Conservation (phyloP, 1,284 basidiomycete species). For the Peniophora sp. region DNA sequence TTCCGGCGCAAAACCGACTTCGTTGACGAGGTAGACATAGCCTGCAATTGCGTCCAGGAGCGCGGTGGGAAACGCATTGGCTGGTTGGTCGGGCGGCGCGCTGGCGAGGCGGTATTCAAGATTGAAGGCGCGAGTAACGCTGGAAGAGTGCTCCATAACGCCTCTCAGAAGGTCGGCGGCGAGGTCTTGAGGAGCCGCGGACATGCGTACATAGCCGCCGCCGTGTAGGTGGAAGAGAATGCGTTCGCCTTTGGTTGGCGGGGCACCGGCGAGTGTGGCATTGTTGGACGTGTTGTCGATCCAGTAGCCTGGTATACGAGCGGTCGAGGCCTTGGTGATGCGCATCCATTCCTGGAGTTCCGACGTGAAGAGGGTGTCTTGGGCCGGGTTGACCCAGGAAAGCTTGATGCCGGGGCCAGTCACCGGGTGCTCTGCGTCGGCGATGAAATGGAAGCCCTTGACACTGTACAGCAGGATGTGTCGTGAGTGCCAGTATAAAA, state of each 20-base stretch:
- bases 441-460: conserved; percentile 4
- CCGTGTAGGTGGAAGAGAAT: conserved; percentile 27
- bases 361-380: conserved; percentile 13
- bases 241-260: conserved; percentile 23
- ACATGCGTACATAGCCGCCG: conserved; percentile 9
- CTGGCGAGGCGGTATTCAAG: conserved; percentile 35
- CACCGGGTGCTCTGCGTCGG: conserved; percentile 8
- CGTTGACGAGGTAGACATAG: conserved; percentile 42
- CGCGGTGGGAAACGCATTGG: conserved; percentile 42
- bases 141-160: conserved; percentile 16
- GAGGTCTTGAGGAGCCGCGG: conserved; percentile 14
- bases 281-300: conserved; percentile 15
- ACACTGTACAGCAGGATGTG: neutral
- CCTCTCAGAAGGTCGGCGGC: conserved; percentile 18
- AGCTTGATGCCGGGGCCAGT: conserved; percentile 3
- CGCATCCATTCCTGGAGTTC: conserved; percentile 16
- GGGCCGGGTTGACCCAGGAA: conserved; percentile 9
- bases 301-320: conserved; percentile 31
- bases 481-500: neutral
- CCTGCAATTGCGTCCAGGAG: conserved; percentile 46
- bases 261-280: conserved; percentile 10
- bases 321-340: conserved; percentile 18
- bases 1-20: conserved; percentile 30
- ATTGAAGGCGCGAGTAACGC: conserved; percentile 27
- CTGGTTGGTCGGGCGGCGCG: conserved; percentile 14